Conservation (phyloP, 257 asterid genomes). For the Knoxia roxburghii region DNA sequence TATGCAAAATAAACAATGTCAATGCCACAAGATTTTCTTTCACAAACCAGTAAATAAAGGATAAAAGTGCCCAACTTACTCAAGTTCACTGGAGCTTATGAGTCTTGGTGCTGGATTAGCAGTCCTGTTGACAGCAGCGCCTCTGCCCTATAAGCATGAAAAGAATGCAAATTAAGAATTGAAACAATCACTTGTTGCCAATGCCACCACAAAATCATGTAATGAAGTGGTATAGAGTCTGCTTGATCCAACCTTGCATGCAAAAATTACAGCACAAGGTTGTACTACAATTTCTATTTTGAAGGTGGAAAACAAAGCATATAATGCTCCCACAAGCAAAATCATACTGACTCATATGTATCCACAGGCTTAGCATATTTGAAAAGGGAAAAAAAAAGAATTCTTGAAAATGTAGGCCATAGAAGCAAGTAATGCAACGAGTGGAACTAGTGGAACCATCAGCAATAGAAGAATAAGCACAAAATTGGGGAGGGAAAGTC, state of each 20-base stretch:
- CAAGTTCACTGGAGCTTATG: constrained; percentile 85
- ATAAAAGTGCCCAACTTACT: constrained; percentile 46
- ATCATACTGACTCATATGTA: background rate
- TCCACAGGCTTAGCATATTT: background rate
- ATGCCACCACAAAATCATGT: background rate
- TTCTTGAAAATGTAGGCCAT: background rate
- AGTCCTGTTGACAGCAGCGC: constrained; percentile 55
- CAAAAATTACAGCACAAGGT: background rate
- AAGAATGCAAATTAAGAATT: background rate
- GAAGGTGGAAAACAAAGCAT: background rate
- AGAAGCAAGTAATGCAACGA: background rate
- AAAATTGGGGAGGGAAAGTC: background rate
- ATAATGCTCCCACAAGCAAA: background rate
- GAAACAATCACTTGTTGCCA: background rate
- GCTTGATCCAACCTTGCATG: background rate
- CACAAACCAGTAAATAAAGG: constrained; percentile 6
- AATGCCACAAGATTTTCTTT: constrained; percentile 8
- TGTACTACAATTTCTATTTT: background rate
- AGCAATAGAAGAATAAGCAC: background rate
- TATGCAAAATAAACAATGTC: constrained; percentile 13
- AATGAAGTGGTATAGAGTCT: background rate
- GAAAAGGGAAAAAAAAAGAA: background rate
- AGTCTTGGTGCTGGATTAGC: constrained; percentile 79
- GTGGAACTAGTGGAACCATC: background rate
- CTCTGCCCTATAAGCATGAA: constrained; percentile 66